Percentiles rank a stretch among this genome's conserved stretches.
These are phyloP conservation scores for Gossypium trilobum DNA, from an alignment of 441 rosid genomes.

Conservation along the genomic window DNA sequence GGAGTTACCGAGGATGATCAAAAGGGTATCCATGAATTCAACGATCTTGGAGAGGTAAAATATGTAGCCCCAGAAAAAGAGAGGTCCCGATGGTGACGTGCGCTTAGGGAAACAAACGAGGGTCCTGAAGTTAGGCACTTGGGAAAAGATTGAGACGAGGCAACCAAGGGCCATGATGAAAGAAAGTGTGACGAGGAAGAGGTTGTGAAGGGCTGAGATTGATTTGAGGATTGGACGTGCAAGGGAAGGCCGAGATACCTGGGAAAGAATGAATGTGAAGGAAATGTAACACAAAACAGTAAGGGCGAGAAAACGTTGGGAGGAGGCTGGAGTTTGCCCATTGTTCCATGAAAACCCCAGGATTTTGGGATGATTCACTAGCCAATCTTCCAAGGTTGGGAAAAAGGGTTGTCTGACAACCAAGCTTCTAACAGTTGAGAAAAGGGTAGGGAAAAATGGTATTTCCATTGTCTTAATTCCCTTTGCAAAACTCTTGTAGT, in stretches of 20 bases:
- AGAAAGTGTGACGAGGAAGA: conserved; percentile 38
- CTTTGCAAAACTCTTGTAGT: background rate
- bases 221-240: conserved; percentile 35
- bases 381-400: conserved; percentile 37
- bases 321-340: conserved; percentile 50
- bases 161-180: conserved; percentile 51
- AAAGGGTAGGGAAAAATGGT: conserved; percentile 2
- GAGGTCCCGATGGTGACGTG: conserved; percentile 36
- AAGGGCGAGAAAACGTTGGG: conserved; percentile 36
- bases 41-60: conserved; percentile 60
- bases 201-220: conserved; percentile 52
- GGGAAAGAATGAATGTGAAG: conserved; percentile 21
- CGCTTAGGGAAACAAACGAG: conserved; percentile 39
- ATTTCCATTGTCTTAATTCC: background rate
- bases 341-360: conserved; percentile 47
- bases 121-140: conserved; percentile 24
- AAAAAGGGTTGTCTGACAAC: conserved; percentile 17
- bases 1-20: conserved; percentile 38
- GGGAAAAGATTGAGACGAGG: conserved; percentile 37
- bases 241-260: conserved; percentile 19
- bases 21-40: conserved; percentile 50
- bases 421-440: background rate
- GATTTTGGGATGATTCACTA: conserved; percentile 56
- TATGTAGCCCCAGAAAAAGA: conserved; percentile 57
- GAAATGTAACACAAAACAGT: conserved; percentile 27